phyloP scores from a whole-genome alignment of 2,329 filamentous ascomycete species.

The Daldinia sp. region DNA sequence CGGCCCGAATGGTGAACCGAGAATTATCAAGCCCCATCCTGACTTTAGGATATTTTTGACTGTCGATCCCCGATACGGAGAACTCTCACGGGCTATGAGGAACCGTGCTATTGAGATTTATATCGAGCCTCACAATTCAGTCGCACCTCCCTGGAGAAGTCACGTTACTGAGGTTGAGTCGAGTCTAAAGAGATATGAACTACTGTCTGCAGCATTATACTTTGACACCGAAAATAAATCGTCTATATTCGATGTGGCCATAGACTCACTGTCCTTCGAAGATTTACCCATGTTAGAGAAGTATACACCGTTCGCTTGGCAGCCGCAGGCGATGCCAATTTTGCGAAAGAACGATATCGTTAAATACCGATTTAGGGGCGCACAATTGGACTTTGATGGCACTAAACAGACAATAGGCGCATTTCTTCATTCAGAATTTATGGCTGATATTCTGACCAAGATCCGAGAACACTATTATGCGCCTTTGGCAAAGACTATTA shows the following conservation, averaged over 20 bases:
- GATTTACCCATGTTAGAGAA: slow-evolving; percentile 54
- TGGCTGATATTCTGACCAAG: slow-evolving; percentile 46
- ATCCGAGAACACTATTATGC: slow-evolving; percentile 51
- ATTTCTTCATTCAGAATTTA: slow-evolving; percentile 45
- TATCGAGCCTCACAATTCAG: slow-evolving; percentile 60
- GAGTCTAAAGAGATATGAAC: slow-evolving; percentile 56
- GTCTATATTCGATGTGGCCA: slow-evolving; percentile 46
- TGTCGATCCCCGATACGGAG: slow-evolving; percentile 89
- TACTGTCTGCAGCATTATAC: slow-evolving; percentile 47
- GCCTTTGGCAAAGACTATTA: slow-evolving; percentile 43
- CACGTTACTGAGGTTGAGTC: slow-evolving; percentile 59
- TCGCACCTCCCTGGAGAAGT: slow-evolving; percentile 46
- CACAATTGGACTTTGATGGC: background rate
- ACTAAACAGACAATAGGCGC: slow-evolving; percentile 15
- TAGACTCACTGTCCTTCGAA: slow-evolving; percentile 58
- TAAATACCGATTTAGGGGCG: background rate
- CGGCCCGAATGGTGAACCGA: slow-evolving; percentile 79
- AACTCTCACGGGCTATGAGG: slow-evolving; percentile 94
- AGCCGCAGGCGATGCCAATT: background rate
- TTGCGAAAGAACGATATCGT: background rate
- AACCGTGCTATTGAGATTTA: slow-evolving; percentile 94
- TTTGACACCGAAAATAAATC: slow-evolving; percentile 42
- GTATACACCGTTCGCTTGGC: slow-evolving; percentile 35
- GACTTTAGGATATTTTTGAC: slow-evolving; percentile 94
- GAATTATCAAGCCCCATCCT: slow-evolving; percentile 81